Evolutionary conservation across 2,329 filamentous ascomycete genomes (phyloP).

Genomic region (Fusarium transvaalense): DNA sequence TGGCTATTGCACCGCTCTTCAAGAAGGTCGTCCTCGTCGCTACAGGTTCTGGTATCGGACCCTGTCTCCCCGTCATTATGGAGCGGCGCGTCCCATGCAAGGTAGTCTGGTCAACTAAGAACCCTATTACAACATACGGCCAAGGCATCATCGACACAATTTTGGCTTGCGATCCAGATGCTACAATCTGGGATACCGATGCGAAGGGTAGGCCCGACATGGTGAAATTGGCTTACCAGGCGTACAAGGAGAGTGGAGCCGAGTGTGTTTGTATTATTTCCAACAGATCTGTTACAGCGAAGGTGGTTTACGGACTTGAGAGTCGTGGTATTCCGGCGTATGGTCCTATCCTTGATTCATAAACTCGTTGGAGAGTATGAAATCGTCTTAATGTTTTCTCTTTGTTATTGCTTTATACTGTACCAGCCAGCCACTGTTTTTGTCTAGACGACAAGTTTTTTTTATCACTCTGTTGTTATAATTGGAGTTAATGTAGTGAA

Average conservation of each 20-base stretch:
- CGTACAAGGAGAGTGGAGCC: conserved; percentile 63
- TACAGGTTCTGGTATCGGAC: conserved; percentile 38
- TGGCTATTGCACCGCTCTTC: conserved; percentile 34
- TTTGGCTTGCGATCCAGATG: conserved; percentile 24
- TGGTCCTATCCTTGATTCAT: conserved; percentile 74
- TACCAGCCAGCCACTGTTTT: background rate
- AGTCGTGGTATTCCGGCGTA: conserved; percentile 71
- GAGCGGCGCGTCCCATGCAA: conserved; percentile 37
- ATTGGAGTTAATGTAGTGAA: background rate
- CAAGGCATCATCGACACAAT: conserved; percentile 31
- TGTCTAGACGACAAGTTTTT: background rate
- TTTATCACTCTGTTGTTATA: background rate
- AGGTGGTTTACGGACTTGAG: conserved; percentile 74
- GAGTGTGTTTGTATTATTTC: conserved; percentile 78
- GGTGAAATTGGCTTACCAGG: conserved; percentile 57
- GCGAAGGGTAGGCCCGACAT: conserved; percentile 65
- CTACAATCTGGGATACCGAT: conserved; percentile 66
- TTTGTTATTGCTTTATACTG: background rate
- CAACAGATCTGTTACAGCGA: conserved; percentile 70
- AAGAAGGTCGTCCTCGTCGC: conserved; percentile 41
- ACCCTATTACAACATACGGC: conserved; percentile 33
- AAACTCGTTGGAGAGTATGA: too few relatives aligned
- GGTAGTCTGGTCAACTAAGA: conserved; percentile 40
- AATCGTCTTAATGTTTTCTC: background rate
- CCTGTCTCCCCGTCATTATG: conserved; percentile 37